phyloP scores from a whole-genome alignment of 495 filamentous ascomycete genomes.

The Penicillium macrosclerotiorum region DNA sequence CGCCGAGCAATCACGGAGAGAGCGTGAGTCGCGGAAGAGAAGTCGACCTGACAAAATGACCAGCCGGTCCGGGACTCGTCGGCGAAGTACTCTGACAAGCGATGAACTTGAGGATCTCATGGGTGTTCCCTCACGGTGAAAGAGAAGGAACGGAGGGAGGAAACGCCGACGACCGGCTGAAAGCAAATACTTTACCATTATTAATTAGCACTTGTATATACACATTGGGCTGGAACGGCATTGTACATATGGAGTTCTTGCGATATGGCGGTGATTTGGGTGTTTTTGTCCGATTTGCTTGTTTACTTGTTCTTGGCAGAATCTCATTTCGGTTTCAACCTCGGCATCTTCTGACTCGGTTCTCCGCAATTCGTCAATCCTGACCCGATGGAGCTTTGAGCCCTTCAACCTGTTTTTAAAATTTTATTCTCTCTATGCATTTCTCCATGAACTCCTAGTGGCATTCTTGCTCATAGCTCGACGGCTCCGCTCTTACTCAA shows the following conservation, averaged over 20 bases:
- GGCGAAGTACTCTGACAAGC: slow-evolving; percentile 69
- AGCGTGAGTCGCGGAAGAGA: slow-evolving; percentile 43
- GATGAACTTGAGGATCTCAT: slow-evolving; percentile 69
- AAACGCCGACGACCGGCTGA: too few relatives aligned
- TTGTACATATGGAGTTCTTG: slow-evolving; percentile 20
- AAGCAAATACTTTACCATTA: neutral
- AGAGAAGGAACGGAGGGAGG: neutral
- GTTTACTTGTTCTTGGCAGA: neutral
- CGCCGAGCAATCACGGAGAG: slow-evolving; percentile 37
- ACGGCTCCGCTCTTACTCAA: too few relatives aligned
- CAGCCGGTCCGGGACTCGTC: slow-evolving; percentile 48
- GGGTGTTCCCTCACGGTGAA: slow-evolving; percentile 30
- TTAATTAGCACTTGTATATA: slow-evolving; percentile 13
- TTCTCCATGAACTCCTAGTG: too few relatives aligned
- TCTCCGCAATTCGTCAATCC: slow-evolving; percentile 2
- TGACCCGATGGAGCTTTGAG: too few relatives aligned
- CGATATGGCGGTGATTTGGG: neutral
- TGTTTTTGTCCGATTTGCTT: neutral
- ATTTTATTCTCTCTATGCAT: too few relatives aligned
- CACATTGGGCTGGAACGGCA: slow-evolving; percentile 13
- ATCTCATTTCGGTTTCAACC: slow-evolving; percentile 1
- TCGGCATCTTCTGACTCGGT: slow-evolving; percentile 1
- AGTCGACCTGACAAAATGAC: slow-evolving; percentile 40
- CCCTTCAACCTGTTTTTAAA: too few relatives aligned
- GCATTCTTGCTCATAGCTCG: too few relatives aligned